A percentile compares a stretch with the other conserved stretches of the same genome.
Conservation (phyloP, 495 filamentous ascomycete genomes). For the Aspergillus conjunctus region DNA sequence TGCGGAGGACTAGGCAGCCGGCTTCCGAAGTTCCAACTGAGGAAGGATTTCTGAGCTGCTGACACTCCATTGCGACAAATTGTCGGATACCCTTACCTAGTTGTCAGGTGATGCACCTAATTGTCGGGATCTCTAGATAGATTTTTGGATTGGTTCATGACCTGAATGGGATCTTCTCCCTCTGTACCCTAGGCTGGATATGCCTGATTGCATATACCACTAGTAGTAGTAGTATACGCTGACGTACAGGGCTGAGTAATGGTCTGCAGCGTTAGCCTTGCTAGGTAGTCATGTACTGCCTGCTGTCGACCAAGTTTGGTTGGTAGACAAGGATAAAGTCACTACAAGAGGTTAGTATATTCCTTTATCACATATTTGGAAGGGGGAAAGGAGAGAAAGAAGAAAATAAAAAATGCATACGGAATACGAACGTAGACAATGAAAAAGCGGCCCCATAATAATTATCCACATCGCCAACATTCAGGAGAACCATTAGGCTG, state of each 20-base stretch:
- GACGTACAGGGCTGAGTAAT: no score
- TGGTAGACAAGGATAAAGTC: no score
- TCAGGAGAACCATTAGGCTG: neutral
- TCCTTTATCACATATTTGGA: neutral
- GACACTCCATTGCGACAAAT: neutral
- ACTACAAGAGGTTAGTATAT: no score
- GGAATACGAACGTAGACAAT: neutral
- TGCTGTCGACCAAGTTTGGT: no score
- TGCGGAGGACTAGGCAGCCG: neutral
- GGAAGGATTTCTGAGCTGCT: no score
- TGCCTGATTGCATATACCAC: neutral
- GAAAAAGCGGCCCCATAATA: neutral
- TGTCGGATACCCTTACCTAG: neutral
- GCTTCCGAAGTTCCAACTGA: no score
- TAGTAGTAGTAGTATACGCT: no score
- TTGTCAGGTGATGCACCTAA: conserved; percentile 4
- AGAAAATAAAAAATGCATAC: neutral
- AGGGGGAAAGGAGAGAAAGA: conserved; percentile 3
- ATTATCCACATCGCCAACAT: neutral
- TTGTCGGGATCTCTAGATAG: neutral
- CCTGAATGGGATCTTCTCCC: neutral
- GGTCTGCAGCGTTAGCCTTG: no score
- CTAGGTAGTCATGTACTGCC: no score
- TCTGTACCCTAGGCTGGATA: neutral
- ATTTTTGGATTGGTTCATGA: neutral